Percentiles rank a stretch among this genome's conserved stretches.
phyloP scores from a whole-genome alignment of 2,329 filamentous ascomycete species.

The Aspergillus sp. region DNA sequence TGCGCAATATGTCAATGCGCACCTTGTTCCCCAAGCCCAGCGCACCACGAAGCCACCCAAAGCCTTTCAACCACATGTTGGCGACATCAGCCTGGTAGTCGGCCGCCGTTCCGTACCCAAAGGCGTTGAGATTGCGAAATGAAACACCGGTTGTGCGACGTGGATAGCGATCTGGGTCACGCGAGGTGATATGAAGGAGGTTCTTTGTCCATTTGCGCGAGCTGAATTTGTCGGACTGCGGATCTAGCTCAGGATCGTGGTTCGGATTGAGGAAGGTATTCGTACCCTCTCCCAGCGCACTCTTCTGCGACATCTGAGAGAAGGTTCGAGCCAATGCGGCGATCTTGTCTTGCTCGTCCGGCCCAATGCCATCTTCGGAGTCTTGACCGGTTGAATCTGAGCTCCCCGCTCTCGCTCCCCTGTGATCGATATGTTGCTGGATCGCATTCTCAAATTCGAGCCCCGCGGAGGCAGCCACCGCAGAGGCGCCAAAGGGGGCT shows the following conservation, averaged over 20 bases:
- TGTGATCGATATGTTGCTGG: not conserved
- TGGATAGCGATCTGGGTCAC: constrained; percentile 31
- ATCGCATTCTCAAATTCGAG: constrained; percentile 7
- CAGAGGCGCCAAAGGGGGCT: constrained; percentile 15
- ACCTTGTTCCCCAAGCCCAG: constrained; percentile 32
- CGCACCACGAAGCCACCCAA: constrained; percentile 24
- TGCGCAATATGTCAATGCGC: constrained; percentile 57
- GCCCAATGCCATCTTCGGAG: constrained; percentile 23
- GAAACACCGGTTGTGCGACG: constrained; percentile 38
- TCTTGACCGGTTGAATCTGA: constrained; percentile 21
- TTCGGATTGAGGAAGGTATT: constrained; percentile 38
- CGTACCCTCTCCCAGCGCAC: constrained; percentile 15
- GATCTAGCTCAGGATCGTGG: constrained; percentile 39
- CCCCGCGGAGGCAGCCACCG: constrained; percentile 8
- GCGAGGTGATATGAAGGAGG: constrained; percentile 29
- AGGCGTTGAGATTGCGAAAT: constrained; percentile 45
- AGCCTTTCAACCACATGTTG: constrained; percentile 40
- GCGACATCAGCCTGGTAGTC: constrained; percentile 46
- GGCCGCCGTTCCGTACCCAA: constrained; percentile 41
- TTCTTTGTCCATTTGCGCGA: constrained; percentile 46
- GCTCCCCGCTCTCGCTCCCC: constrained; percentile 19
- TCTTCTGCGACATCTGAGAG: constrained; percentile 28
- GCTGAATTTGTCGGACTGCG: constrained; percentile 40
- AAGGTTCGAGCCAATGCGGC: constrained; percentile 28
- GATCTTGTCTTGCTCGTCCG: constrained; percentile 23